A percentile compares a stretch with the other conserved stretches of the same genome.
These are phyloP conservation scores for Ceratocystis variospora DNA, from an alignment of 2,329 filamentous ascomycete species.

Conservation along the genomic window DNA sequence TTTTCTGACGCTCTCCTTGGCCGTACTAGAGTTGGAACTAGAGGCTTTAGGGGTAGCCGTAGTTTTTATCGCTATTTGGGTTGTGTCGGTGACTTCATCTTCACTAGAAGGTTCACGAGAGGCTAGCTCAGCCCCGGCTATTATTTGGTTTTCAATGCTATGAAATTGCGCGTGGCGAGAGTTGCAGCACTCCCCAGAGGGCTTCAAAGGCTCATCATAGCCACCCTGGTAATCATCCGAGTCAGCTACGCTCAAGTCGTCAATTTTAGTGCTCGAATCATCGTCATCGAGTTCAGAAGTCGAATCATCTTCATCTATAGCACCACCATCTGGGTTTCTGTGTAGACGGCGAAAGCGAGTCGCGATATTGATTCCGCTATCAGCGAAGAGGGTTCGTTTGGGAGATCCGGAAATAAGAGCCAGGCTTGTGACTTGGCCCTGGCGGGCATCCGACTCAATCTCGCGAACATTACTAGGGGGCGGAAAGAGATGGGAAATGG, in stretches of 20 bases:
- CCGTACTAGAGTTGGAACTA: not conserved
- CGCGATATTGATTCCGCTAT: not conserved
- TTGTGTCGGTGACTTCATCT: not conserved
- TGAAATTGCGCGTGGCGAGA: not conserved
- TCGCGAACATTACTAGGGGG: not conserved
- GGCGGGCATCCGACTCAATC: not conserved
- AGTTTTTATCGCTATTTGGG: not conserved
- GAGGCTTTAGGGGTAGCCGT: not conserved
- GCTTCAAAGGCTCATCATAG: not conserved
- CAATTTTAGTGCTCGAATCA: not conserved
- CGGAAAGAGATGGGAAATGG: not conserved
- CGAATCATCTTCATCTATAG: not conserved
- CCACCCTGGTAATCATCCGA: not conserved
- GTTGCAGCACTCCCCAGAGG: not conserved
- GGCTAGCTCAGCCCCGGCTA: not conserved
- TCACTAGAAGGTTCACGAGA: not conserved
- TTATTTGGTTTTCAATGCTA: not conserved
- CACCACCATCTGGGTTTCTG: not conserved
- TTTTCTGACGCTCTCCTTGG: not conserved
- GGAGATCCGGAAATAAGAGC: not conserved
- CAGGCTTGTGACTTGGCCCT: not conserved
- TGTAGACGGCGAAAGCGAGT: slow-evolving; percentile 1
- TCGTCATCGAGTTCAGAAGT: not conserved
- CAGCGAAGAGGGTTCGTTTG: not conserved
- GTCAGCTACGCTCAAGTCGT: not conserved